These are phyloP conservation scores for Oryza glumipatula DNA, from an alignment of 176 grass and related monocot genomes.

Conservation along the genomic window DNA sequence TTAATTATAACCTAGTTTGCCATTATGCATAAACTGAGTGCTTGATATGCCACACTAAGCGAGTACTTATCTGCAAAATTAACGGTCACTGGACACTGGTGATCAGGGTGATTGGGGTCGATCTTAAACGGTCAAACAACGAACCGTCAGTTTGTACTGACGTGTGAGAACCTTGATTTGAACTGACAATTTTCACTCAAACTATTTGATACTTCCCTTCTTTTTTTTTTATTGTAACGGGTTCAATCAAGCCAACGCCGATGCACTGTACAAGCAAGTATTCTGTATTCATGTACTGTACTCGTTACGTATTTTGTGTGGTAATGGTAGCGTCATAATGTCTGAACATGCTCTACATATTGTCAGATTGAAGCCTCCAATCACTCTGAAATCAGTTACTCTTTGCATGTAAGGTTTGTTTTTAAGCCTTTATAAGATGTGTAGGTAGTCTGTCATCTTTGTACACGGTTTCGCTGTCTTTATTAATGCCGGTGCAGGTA, in stretches of 20 bases:
- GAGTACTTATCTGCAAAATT: background rate
- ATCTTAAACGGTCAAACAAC: background rate
- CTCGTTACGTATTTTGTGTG: background rate
- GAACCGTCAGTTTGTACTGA: background rate
- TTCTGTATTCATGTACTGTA: background rate
- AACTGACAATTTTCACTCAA: background rate
- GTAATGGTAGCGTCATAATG: background rate
- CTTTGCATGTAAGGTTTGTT: background rate
- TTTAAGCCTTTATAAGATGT: background rate
- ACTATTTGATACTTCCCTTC: too few species aligned
- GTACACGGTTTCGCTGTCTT: background rate
- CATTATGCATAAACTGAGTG: background rate
- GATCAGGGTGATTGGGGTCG: too few species aligned
- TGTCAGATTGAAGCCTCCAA: background rate
- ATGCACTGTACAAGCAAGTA: background rate
- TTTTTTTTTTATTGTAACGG: too few species aligned
- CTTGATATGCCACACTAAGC: too few species aligned
- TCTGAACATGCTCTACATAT: background rate
- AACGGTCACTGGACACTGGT: too few species aligned
- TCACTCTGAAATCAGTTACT: background rate
- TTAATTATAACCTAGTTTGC: background rate
- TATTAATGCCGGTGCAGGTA: conserved; percentile 14
- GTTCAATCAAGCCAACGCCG: too few species aligned
- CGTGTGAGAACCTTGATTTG: background rate
- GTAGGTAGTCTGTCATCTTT: background rate